These are phyloP conservation scores for Ophiognomonia clavigignenti-juglandacearum DNA, from an alignment of 2,329 filamentous ascomycete species.

Conservation along the genomic window DNA sequence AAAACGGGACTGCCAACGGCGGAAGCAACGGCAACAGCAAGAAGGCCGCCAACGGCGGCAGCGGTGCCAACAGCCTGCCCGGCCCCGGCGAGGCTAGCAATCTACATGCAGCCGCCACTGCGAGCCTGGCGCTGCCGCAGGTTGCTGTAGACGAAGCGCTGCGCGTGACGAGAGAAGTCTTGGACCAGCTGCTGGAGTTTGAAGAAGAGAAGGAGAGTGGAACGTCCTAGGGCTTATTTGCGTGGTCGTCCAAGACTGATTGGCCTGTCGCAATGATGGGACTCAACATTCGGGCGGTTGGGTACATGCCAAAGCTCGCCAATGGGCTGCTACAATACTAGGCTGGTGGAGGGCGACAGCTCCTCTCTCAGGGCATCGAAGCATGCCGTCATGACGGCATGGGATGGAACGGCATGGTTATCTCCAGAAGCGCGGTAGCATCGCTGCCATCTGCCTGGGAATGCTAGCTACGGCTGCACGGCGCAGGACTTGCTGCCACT, in stretches of 20 bases:
- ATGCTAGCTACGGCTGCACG: too few species aligned
- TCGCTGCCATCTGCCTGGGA: too few species aligned
- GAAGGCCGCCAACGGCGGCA: conserved; percentile 25
- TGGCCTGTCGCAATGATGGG: too few species aligned
- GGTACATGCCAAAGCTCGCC: too few species aligned
- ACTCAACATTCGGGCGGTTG: too few species aligned
- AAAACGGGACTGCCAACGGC: conserved; percentile 17
- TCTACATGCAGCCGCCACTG: conserved; percentile 18
- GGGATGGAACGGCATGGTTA: too few species aligned
- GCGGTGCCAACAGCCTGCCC: conserved; percentile 7
- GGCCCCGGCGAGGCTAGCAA: conserved; percentile 18
- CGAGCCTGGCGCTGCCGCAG: conserved; percentile 51
- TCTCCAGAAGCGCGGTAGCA: too few species aligned
- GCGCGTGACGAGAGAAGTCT: conserved; percentile 55
- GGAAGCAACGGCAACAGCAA: conserved; percentile 27
- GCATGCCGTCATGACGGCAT: too few species aligned
- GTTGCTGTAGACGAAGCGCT: conserved; percentile 58
- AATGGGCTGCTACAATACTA: too few species aligned
- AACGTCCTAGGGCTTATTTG: neutral
- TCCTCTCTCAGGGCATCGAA: too few species aligned
- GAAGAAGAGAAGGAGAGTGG: conserved; percentile 22
- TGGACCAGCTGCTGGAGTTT: conserved; percentile 41
- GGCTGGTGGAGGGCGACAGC: too few species aligned
- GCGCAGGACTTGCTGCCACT: too few species aligned
- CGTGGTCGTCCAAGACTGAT: neutral